Evolutionary conservation across 305 asterid species (phyloP), one percentile per base, ranked within the genome.

Genomic region (Caryopteris hybrid): DNA sequence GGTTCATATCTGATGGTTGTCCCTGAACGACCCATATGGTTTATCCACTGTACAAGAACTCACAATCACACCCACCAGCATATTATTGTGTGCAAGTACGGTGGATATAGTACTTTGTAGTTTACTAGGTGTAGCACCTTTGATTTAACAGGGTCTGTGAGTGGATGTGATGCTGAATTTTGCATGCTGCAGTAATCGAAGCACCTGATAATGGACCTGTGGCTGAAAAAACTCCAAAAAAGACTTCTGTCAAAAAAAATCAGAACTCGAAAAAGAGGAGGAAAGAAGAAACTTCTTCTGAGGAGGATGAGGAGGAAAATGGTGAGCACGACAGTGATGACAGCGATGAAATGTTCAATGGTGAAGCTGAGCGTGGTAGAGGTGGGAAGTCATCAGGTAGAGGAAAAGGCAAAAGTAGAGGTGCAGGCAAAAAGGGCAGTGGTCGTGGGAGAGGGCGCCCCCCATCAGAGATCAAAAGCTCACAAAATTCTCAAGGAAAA

Each of bases 381-480:
- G 74, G 76, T 33, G 83, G 78, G 64, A 83, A 72, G 50, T 53
- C 79, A 47, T 67, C 88, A 0, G 74, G 85, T 4, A 80, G 67
- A 74, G 95, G 95, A 48, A 81, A 72, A 51, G 93, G 90, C 42
- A 85, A 79, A 76, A 85, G 76, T 20, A 85, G 76, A 50, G 27
- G 81, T 11, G 12, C 81, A 7, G 79, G 41, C 12, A 82, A 62
- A 65, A 83, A 73, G 76, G 84, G 87, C 14, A 27, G 78, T 20
- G 91, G 90, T 51, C 90, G 91, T 4, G 98, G 97, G 27, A 74
- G 89, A 41, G 90, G 96, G 13, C 90, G 90, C 1, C 83, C 93
- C 7, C 77, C 89, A 10, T 76, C 95, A 5, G 76, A 68, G 12
- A 54, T 70, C 4, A 84, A 79, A 73, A 43, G 47, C 67, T 5